Conservation (phyloP, 495 filamentous ascomycete genomes). For the Penicillium roqueforti region DNA sequence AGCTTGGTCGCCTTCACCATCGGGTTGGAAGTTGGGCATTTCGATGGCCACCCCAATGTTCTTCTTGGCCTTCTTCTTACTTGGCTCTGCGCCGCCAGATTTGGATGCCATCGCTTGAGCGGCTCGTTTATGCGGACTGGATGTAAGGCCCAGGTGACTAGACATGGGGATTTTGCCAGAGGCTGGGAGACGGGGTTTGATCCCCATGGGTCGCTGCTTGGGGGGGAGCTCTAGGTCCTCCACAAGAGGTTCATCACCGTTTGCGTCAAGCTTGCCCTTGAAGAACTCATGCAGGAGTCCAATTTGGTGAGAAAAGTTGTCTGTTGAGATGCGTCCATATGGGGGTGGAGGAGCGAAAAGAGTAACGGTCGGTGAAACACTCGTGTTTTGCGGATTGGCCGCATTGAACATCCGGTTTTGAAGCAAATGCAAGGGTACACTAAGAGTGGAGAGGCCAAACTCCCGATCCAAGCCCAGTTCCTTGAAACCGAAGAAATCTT, state of each 20-base stretch:
- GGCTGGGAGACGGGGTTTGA: conserved; percentile 75
- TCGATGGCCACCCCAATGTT: conserved; percentile 37
- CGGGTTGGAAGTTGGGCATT: conserved; percentile 27
- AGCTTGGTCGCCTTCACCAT: conserved; percentile 30
- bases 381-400: conserved; percentile 70
- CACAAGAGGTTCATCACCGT: conserved; percentile 73
- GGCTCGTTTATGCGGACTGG: conserved; percentile 82
- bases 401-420: conserved; percentile 83
- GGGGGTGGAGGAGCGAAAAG: conserved; percentile 58
- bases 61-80: conserved; percentile 48
- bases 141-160: conserved; percentile 31
- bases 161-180: conserved; percentile 77
- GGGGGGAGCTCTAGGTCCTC: conserved; percentile 94
- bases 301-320: conserved; percentile 73
- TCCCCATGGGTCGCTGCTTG: conserved; percentile 79
- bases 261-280: conserved; percentile 76
- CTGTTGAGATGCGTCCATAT: conserved; percentile 72
- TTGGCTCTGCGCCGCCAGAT: conserved; percentile 32
- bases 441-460: conserved; percentile 76
- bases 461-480: conserved; percentile 89
- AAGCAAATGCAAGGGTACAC: conserved; percentile 89
- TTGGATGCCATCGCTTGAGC: conserved; percentile 35
- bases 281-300: conserved; percentile 87
- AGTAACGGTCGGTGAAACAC: conserved; percentile 47
- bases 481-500: conserved; percentile 99